phyloP scores from a whole-genome alignment of 192 early-diverging fungal genomes.

The Entophlyctis luteolus region DNA sequence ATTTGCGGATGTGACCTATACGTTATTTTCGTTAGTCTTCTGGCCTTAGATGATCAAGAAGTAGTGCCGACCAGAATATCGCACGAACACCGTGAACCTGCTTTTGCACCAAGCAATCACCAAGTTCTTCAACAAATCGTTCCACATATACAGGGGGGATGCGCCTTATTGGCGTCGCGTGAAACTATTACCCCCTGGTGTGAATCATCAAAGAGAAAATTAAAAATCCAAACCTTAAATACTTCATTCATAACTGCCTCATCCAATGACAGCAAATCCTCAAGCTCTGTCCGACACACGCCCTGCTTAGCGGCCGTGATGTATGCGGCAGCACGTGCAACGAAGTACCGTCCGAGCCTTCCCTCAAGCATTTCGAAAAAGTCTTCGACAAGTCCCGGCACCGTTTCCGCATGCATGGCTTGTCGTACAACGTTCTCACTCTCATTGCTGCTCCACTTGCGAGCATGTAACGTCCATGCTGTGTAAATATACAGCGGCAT shows the following conservation, averaged over 20 bases:
- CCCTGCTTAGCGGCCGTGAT: constrained; percentile 27
- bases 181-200: constrained; percentile 7
- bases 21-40: neutral
- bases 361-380: constrained; percentile 20
- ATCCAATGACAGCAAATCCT: constrained; percentile 29
- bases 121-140: constrained; percentile 24
- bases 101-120: constrained; percentile 9
- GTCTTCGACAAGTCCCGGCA: constrained; percentile 25
- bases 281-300: constrained; percentile 10
- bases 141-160: constrained; percentile 17
- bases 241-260: constrained; percentile 29
- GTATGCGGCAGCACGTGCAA: constrained; percentile 18
- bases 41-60: neutral
- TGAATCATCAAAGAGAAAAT: neutral
- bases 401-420: constrained; percentile 16
- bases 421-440: neutral
- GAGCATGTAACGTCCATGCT: constrained; percentile 21
- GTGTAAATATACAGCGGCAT: constrained; percentile 22
- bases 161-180: constrained; percentile 14
- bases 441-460: constrained; percentile 16
- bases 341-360: constrained; percentile 23
- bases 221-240: constrained; percentile 24
- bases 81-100: constrained; percentile 25
- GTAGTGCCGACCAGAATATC: constrained; percentile 19
- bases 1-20: constrained; percentile 24